phyloP scores from a whole-genome alignment of 225 moss, liverwort and hornwort species.

The Lunularia cruciata region DNA sequence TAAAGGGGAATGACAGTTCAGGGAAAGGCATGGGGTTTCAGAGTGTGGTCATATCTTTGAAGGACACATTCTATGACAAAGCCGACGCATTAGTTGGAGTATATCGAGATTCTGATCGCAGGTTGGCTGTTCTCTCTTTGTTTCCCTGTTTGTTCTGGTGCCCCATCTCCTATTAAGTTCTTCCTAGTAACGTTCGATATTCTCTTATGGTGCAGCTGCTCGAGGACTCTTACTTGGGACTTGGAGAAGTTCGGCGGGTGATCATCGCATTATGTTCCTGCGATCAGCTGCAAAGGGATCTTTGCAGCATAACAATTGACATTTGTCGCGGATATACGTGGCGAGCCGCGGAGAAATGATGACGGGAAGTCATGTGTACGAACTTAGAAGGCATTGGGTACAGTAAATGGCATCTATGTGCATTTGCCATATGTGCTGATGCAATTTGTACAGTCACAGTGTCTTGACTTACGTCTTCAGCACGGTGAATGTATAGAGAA shows the following conservation, averaged over 20 bases:
- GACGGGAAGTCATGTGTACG: too few species aligned
- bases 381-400: too few species aligned
- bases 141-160: background rate
- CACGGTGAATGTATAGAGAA: too few species aligned
- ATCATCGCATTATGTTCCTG: too few species aligned
- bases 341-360: too few species aligned
- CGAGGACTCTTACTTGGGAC: conserved; percentile 50
- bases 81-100: conserved; percentile 93
- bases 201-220: conserved; percentile 35
- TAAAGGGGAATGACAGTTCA: conserved; percentile 65
- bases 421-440: too few species aligned
- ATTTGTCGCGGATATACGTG: too few species aligned
- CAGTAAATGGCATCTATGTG: too few species aligned
- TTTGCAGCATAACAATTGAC: too few species aligned
- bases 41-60: conserved; percentile 93
- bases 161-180: background rate
- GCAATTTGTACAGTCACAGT: too few species aligned
- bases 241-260: conserved; percentile 34
- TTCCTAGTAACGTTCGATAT: background rate
- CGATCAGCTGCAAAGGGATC: too few species aligned
- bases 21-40: conserved; percentile 92
- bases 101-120: conserved; percentile 74
- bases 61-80: conserved; percentile 95
- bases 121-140: conserved; percentile 43
- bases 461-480: too few species aligned